These are phyloP conservation scores for Capsella rubella DNA, from an alignment of 441 rosid species.

Conservation along the genomic window DNA sequence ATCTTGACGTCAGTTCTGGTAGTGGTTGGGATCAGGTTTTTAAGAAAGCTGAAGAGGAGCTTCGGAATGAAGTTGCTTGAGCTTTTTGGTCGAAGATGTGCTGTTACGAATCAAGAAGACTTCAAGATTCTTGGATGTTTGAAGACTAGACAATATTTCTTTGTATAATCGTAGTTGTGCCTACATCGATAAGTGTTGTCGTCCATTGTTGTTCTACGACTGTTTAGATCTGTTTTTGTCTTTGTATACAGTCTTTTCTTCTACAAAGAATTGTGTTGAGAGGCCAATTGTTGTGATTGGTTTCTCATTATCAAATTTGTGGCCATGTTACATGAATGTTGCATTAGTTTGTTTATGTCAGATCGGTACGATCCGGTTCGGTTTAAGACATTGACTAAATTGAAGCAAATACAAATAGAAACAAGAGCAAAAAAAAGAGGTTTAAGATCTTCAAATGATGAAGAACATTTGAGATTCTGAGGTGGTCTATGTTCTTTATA, in stretches of 20 bases:
- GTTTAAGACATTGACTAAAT: constrained; percentile 1
- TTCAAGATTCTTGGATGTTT: not conserved
- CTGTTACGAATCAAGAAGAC: not conserved
- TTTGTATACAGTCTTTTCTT: not conserved
- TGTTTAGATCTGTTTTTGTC: not conserved
- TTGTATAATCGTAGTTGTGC: not conserved
- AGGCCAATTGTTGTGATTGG: not conserved
- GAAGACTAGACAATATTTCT: not conserved
- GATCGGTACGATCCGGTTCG: constrained; percentile 19
- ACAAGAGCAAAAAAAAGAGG: not conserved
- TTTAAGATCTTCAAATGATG: constrained; percentile 6
- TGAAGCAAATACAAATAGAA: not conserved
- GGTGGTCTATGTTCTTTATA: constrained; percentile 8
- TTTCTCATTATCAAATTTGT: not conserved
- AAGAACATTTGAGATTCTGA: constrained; percentile 36
- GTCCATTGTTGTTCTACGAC: not conserved
- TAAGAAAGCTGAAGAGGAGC: constrained; percentile 63
- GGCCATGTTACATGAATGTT: not conserved
- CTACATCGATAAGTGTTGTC: not conserved
- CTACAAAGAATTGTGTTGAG: not conserved
- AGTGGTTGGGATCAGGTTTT: constrained; percentile 86
- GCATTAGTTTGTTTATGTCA: not conserved
- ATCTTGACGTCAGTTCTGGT: constrained; percentile 67
- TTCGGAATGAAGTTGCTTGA: constrained; percentile 52
- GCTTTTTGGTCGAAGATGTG: not conserved